Percentiles rank a stretch among this genome's conserved stretches.
Conservation (phyloP, 352 stramenopile species). For the Albugo candida region DNA sequence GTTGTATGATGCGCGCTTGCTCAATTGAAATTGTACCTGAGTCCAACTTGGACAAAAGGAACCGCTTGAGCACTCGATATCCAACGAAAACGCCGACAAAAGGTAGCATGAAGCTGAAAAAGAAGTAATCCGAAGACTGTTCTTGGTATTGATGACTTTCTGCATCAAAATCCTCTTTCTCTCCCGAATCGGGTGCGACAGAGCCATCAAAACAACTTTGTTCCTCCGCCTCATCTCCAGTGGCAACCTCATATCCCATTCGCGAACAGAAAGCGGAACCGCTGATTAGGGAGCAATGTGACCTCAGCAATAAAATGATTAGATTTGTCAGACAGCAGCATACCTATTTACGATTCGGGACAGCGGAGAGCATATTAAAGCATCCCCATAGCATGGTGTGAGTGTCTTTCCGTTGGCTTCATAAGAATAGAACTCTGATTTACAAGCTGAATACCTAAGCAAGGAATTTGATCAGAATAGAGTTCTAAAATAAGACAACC, state of each 20-base stretch:
- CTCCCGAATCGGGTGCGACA: conserved; percentile 28
- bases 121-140: too few species aligned
- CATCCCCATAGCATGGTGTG: conserved; percentile 63
- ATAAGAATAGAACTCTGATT: conserved; percentile 57
- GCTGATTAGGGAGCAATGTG: conserved; percentile 11
- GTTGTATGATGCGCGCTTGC: conserved; percentile 46
- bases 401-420: conserved; percentile 24
- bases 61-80: conserved; percentile 23
- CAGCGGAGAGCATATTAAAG: conserved; percentile 57
- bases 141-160: conserved; percentile 16
- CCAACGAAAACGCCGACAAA: conserved; percentile 23
- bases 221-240: conserved; percentile 36
- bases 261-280: conserved; percentile 38
- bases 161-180: conserved; percentile 41
- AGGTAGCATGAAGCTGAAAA: conserved; percentile 49
- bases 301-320: background rate
- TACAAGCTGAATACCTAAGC: conserved; percentile 28
- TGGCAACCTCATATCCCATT: conserved; percentile 67
- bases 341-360: conserved; percentile 18
- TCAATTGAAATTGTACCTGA: conserved; percentile 39
- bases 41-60: conserved; percentile 18
- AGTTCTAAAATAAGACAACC: too few species aligned
- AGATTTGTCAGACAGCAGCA: background rate
- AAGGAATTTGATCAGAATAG: background rate
- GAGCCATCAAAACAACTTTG: conserved; percentile 70